Evolutionary conservation across 2,329 filamentous ascomycete genomes (phyloP).

Genomic region (Raffaelea arxii): DNA sequence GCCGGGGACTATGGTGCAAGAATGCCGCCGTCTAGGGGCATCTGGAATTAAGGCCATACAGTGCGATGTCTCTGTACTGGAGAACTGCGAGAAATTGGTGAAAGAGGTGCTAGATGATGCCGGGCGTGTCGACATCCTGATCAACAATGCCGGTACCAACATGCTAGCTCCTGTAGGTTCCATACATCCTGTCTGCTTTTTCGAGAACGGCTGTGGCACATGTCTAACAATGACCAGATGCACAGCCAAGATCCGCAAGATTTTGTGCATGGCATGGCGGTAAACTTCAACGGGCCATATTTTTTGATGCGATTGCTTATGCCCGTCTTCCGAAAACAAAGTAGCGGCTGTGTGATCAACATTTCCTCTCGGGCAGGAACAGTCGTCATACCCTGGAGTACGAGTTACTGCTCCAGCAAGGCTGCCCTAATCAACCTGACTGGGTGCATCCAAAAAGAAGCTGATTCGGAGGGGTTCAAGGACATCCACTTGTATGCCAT

Average conservation of each 20-base stretch:
- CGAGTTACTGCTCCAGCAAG: constrained; percentile 23
- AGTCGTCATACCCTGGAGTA: constrained; percentile 18
- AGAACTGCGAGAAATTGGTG: constrained; percentile 16
- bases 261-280: constrained; percentile 19
- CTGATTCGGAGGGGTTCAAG: constrained; percentile 17
- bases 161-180: constrained; percentile 16
- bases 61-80: constrained; percentile 18
- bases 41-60: constrained; percentile 12
- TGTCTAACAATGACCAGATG: constrained; percentile 8
- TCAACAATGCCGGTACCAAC: constrained; percentile 22
- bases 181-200: neutral
- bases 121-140: constrained; percentile 16
- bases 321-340: constrained; percentile 16
- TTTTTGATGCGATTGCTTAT: constrained; percentile 20
- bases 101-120: constrained; percentile 10
- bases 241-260: constrained; percentile 16
- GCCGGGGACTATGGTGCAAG: constrained; percentile 12
- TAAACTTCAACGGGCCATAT: constrained; percentile 22
- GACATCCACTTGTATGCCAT: constrained; percentile 20
- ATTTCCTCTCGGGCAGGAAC: constrained; percentile 21
- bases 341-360: constrained; percentile 20
- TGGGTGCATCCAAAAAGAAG: constrained; percentile 19
- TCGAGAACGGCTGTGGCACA: neutral
- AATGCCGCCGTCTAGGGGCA: constrained; percentile 15
- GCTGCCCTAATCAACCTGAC: constrained; percentile 22